These are phyloP conservation scores for Ceratocystiopsis minuta DNA, from an alignment of 2,329 filamentous ascomycete genomes.

Conservation along the genomic window DNA sequence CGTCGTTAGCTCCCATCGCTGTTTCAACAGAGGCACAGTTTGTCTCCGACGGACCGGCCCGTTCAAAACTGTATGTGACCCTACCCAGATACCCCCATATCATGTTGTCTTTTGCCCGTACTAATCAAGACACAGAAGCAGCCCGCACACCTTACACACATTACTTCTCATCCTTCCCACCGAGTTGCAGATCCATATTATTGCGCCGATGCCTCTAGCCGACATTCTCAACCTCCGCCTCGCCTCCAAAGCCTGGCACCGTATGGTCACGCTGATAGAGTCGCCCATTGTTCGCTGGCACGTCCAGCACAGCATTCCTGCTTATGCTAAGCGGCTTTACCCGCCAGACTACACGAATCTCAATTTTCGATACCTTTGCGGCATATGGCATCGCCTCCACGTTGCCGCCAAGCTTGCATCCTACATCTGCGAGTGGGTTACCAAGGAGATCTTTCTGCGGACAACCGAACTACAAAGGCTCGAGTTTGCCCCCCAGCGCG, in stretches of 20 bases:
- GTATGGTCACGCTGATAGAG: conserved; percentile 41
- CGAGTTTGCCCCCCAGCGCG: conserved; percentile 42
- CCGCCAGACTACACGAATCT: conserved; percentile 30
- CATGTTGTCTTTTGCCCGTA: no score
- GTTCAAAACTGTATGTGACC: background rate
- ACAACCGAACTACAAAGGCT: conserved; percentile 33
- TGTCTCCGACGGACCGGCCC: background rate
- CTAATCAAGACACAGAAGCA: no score
- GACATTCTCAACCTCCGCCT: conserved; percentile 41
- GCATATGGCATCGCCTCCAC: conserved; percentile 47
- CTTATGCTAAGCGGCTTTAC: conserved; percentile 42
- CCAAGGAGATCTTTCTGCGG: conserved; percentile 45
- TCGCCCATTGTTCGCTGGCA: conserved; percentile 43
- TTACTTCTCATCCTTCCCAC: conserved; percentile 34
- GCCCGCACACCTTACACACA: no score
- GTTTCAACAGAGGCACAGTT: no score
- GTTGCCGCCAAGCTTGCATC: conserved; percentile 44
- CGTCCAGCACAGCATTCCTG: conserved; percentile 38
- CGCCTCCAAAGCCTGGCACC: conserved; percentile 40
- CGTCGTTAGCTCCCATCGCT: background rate
- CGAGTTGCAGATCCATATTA: conserved; percentile 45
- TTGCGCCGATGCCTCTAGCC: conserved; percentile 39
- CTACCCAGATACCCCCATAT: no score
- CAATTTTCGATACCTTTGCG: conserved; percentile 43
- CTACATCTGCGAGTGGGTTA: conserved; percentile 45